phyloP scores from a whole-genome alignment of 371 early-diverging fungal genomes.

The Smittium culicis region DNA sequence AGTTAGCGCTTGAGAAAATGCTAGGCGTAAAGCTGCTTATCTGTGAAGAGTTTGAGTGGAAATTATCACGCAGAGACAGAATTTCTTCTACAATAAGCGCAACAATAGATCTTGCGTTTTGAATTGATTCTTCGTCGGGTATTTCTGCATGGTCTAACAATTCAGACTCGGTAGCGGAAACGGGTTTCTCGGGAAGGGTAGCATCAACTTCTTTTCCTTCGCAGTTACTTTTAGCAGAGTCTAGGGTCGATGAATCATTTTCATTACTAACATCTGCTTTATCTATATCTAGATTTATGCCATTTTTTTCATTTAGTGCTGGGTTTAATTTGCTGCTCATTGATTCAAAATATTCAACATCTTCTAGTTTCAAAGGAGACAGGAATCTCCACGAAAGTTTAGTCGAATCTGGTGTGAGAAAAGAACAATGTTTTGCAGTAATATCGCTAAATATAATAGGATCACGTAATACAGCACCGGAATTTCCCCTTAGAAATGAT shows the following conservation, averaged over 20 bases:
- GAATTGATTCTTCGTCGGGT: slow-evolving; percentile 16
- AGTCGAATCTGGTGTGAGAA: slow-evolving; percentile 28
- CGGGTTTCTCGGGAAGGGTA: neutral
- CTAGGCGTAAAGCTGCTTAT: neutral
- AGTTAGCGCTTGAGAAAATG: neutral
- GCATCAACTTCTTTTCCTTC: neutral
- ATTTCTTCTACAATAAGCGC: slow-evolving; percentile 2
- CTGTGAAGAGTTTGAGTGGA: neutral
- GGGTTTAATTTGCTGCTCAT: neutral
- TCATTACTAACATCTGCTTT: too few relatives aligned
- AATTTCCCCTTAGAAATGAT: slow-evolving; percentile 52
- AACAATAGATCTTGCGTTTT: slow-evolving; percentile 8
- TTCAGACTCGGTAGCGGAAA: neutral
- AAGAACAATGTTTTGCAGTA: slow-evolving; percentile 43
- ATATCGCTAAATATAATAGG: slow-evolving; percentile 54
- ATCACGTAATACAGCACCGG: slow-evolving; percentile 58
- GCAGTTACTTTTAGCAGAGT: too few relatives aligned
- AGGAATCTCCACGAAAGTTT: neutral
- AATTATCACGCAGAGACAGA: neutral
- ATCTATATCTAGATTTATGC: too few relatives aligned
- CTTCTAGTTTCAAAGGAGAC: neutral
- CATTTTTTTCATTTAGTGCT: too few relatives aligned
- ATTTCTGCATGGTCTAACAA: slow-evolving; percentile 2
- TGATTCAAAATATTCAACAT: neutral
- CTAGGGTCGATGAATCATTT: too few relatives aligned